These are phyloP conservation scores for Colletotrichum scovillei DNA, from an alignment of 2,329 filamentous ascomycete genomes.

Conservation along the genomic window DNA sequence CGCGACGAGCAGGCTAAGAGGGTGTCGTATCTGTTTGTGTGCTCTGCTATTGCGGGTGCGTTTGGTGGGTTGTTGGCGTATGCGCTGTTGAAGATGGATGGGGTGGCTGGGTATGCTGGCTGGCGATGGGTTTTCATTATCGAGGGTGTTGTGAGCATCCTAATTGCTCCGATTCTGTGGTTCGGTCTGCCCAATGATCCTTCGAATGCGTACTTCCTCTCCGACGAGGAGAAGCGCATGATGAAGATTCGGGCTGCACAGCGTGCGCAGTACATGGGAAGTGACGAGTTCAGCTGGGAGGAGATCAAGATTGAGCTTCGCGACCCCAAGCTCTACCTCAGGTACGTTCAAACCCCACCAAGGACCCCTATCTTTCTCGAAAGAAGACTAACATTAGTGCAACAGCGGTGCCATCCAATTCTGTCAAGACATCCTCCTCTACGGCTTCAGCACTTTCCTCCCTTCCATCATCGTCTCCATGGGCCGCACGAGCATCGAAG, in stretches of 20 bases:
- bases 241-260: conserved; percentile 60
- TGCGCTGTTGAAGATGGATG: conserved; percentile 55
- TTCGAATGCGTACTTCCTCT: conserved; percentile 60
- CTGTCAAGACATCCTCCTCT: conserved; percentile 63
- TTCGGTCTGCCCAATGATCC: conserved; percentile 60
- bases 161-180: conserved; percentile 56
- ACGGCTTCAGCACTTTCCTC: conserved; percentile 69
- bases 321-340: conserved; percentile 64
- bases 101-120: conserved; percentile 47
- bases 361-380: too few species aligned
- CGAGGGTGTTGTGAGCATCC: conserved; percentile 57
- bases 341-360: conserved; percentile 40
- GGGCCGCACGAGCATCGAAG: conserved; percentile 61
- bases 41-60: conserved; percentile 61
- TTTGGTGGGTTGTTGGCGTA: conserved; percentile 57
- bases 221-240: conserved; percentile 58
- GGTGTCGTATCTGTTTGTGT: conserved; percentile 56
- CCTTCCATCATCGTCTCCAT: conserved; percentile 65
- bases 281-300: conserved; percentile 59
- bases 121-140: conserved; percentile 65
- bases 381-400: neutral
- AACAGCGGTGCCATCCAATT: conserved; percentile 56
- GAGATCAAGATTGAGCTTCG: conserved; percentile 59
- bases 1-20: conserved; percentile 42
- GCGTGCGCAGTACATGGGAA: conserved; percentile 59